These are phyloP conservation scores for Phytophthora parvispora DNA, from an alignment of 352 stramenopile genomes.

Conservation along the genomic window DNA sequence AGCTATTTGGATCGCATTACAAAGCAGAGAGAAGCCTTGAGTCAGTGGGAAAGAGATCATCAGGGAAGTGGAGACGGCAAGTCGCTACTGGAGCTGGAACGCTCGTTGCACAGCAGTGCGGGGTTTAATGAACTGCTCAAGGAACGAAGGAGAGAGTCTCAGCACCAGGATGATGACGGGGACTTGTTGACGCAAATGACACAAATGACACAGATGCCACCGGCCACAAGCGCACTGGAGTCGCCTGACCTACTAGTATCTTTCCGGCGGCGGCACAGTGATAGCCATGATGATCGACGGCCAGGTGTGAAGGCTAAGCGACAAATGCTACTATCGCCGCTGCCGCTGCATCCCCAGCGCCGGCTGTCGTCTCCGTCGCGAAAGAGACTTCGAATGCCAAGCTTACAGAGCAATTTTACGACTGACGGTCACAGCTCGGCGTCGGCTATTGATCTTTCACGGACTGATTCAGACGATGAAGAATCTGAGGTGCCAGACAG, in stretches of 20 bases:
- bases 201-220: conserved; percentile 43
- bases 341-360: conserved; percentile 21
- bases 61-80: conserved; percentile 14
- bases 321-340: conserved; percentile 24
- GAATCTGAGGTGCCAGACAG: conserved; percentile 24
- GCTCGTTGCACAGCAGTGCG: conserved; percentile 26
- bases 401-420: neutral
- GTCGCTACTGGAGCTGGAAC: conserved; percentile 31
- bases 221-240: conserved; percentile 34
- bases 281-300: conserved; percentile 11
- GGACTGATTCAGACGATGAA: conserved; percentile 22
- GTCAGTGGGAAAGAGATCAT: conserved; percentile 52
- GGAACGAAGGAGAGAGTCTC: conserved; percentile 24
- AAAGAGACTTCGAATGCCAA: conserved; percentile 44
- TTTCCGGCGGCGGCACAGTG: conserved; percentile 21
- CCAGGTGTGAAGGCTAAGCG: conserved; percentile 28
- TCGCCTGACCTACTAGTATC: conserved; percentile 48
- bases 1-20: conserved; percentile 61
- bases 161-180: conserved; percentile 19
- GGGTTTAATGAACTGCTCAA: conserved; percentile 35
- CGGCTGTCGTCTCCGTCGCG: conserved; percentile 30
- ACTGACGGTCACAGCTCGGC: neutral
- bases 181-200: conserved; percentile 41
- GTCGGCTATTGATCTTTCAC: conserved; percentile 14
- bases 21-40: conserved; percentile 56